Evolutionary conservation across 2,329 filamentous ascomycete species (phyloP), one percentile per base, ranked within the genome.

Genomic region (Penicillium frequentans): DNA sequence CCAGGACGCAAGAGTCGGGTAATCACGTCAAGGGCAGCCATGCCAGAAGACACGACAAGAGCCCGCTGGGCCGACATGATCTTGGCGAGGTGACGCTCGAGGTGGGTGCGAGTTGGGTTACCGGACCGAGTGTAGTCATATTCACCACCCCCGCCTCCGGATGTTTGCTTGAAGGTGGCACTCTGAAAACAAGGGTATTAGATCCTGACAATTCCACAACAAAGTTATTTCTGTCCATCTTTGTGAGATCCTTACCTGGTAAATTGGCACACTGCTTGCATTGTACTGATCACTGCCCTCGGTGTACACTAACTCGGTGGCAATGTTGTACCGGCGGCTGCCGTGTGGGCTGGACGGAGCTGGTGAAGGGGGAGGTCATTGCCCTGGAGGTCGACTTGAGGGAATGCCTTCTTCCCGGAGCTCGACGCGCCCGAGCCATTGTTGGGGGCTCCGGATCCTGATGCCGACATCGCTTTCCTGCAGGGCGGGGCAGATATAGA

Each of bases 121-220:
- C 95, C 95, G 35, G 93, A 98, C 60, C 96, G 90, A 58, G 95
- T 98, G 81, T 99, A 99, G 80, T 99, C 95, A 77, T 98, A 99
- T 76, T 98, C 93, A 65, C 86, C 90, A 58, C 91, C 91, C 58
- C 90, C 91, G 46, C 78, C 83, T 61, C 90, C 89, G 19, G 89
- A 91, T 23, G 85, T 85, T 77, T 98, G 95, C 79, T 99, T 99
- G 82, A 99, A 99, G 37, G 95, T 99, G 49, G 95, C 96, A 49
- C 91, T 96, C 84, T 88, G 63, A 16, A 24, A 16, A 21, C n/a
- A 19, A 19, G 14, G 19, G 5, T 23, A 42, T 39, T n/a, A 50
- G 23, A 49, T 26, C 29, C 16, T 16, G 31, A 5, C 13, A 35
- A 4, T 9, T 29, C 2, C 19, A 23, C 5, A 27, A 19, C 27